phyloP scores from a whole-genome alignment of 1,284 basidiomycete species.

The Phellopilus nigrolimitatus region DNA sequence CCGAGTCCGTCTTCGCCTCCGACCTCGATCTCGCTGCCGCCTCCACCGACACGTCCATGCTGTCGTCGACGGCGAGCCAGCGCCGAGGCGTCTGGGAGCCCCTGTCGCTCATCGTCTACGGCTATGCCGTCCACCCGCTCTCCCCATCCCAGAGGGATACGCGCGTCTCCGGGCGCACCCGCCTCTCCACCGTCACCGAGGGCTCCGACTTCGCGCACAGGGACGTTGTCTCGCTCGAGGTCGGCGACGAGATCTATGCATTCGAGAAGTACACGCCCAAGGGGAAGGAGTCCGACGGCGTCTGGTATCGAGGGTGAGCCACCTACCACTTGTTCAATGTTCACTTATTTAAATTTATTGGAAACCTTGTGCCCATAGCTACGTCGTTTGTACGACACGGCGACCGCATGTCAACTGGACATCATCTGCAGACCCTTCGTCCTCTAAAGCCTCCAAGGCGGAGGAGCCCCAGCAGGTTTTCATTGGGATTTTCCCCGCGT shows the following conservation, averaged over 20 bases:
- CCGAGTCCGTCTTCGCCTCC: too few relatives aligned
- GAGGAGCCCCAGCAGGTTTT: slow-evolving; percentile 84
- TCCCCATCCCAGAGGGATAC: slow-evolving; percentile 70
- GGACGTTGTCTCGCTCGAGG: slow-evolving; percentile 77
- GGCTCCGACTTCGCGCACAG: slow-evolving; percentile 57
- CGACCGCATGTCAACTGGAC: slow-evolving; percentile 66
- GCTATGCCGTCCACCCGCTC: slow-evolving; percentile 77
- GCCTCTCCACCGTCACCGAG: slow-evolving; percentile 67
- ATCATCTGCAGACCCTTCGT: slow-evolving; percentile 48
- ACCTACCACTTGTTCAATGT: slow-evolving; percentile 11
- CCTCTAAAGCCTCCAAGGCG: slow-evolving; percentile 46
- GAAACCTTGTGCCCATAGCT: slow-evolving; percentile 44
- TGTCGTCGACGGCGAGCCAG: slow-evolving; percentile 20
- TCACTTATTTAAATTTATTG: slow-evolving; percentile 15
- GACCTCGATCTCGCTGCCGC: slow-evolving; percentile 1
- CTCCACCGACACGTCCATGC: slow-evolving; percentile 10
- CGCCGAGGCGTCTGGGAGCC: slow-evolving; percentile 67
- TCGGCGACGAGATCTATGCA: slow-evolving; percentile 96
- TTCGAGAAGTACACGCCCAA: slow-evolving; percentile 83
- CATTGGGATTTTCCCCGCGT: slow-evolving; percentile 93
- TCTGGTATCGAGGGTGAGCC: slow-evolving; percentile 88
- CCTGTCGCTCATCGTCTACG: slow-evolving; percentile 74
- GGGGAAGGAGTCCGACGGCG: slow-evolving; percentile 67
- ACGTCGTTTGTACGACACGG: slow-evolving; percentile 81
- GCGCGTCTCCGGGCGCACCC: slow-evolving; percentile 53